Evolutionary conservation across 441 rosid genomes (phyloP).

Genomic region (Gossypium davidsonii): DNA sequence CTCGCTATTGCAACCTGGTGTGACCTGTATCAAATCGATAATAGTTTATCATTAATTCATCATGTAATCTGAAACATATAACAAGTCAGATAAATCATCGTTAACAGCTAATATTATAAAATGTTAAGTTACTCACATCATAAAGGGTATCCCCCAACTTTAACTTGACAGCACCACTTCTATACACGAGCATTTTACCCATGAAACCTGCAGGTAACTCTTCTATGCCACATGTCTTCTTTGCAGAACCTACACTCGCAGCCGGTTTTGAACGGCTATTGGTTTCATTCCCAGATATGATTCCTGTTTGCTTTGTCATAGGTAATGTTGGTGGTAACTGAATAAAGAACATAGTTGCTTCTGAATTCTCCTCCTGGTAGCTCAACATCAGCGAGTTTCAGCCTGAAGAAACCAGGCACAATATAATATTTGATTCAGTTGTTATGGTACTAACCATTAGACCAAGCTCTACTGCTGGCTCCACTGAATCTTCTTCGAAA

Average conservation of each 20-base stretch:
- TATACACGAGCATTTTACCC: slow-evolving; percentile 77
- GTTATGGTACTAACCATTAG: slow-evolving; percentile 38
- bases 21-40: slow-evolving; percentile 40
- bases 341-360: slow-evolving; percentile 49
- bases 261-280: slow-evolving; percentile 26
- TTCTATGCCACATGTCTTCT: slow-evolving; percentile 33
- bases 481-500: slow-evolving; percentile 33
- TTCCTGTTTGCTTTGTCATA: slow-evolving; percentile 32
- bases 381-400: slow-evolving; percentile 15
- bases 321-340: slow-evolving; percentile 61
- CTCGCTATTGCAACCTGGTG: slow-evolving; percentile 48
- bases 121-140: slow-evolving; percentile 46
- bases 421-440: background rate
- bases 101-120: background rate
- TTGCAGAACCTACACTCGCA: slow-evolving; percentile 3
- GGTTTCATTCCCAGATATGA: slow-evolving; percentile 20
- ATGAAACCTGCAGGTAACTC: slow-evolving; percentile 63
- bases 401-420: slow-evolving; percentile 13
- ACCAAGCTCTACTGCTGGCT: slow-evolving; percentile 40
- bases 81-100: background rate
- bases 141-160: slow-evolving; percentile 70
- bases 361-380: slow-evolving; percentile 57
- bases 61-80: background rate
- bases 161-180: slow-evolving; percentile 66
- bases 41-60: background rate